These are phyloP conservation scores for Anisogramma anomala DNA, from an alignment of 2,329 filamentous ascomycete genomes.

Conservation along the genomic window DNA sequence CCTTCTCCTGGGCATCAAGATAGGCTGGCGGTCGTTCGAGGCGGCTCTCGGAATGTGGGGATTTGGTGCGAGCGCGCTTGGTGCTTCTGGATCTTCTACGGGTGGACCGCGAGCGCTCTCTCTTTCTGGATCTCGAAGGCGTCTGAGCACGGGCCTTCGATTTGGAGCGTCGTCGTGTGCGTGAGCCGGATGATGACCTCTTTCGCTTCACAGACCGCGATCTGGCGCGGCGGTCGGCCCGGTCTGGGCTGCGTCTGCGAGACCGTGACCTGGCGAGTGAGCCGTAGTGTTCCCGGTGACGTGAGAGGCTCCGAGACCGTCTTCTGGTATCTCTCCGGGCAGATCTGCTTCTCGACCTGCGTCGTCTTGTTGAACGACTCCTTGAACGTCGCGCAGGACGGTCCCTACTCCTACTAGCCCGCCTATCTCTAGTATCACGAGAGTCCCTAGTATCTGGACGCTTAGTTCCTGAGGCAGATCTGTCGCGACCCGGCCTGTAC, in stretches of 20 bases:
- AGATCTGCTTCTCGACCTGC: slow-evolving; percentile 19
- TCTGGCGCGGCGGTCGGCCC: slow-evolving; percentile 8
- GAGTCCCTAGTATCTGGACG: slow-evolving; percentile 3
- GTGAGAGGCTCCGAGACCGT: slow-evolving; percentile 21
- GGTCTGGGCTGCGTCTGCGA: slow-evolving; percentile 9
- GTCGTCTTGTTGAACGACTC: slow-evolving; percentile 20
- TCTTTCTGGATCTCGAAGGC: slow-evolving; percentile 8
- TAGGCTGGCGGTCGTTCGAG: slow-evolving; percentile 21
- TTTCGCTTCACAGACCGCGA: slow-evolving; percentile 10
- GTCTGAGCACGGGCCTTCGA: slow-evolving; percentile 9
- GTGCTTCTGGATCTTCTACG: slow-evolving; percentile 15
- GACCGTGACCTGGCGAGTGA: slow-evolving; percentile 15
- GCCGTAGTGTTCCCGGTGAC: slow-evolving; percentile 17
- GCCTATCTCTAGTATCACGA: slow-evolving; percentile 19
- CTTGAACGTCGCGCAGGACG: slow-evolving; percentile 16
- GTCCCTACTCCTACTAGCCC: slow-evolving; percentile 18
- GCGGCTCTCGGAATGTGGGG: slow-evolving; percentile 20
- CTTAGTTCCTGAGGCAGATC: slow-evolving; percentile 3
- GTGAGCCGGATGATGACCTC: slow-evolving; percentile 8
- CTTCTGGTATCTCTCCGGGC: slow-evolving; percentile 19
- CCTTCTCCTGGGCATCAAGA: slow-evolving; percentile 36
- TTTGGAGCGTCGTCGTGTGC: slow-evolving; percentile 5
- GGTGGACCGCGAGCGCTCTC: slow-evolving; percentile 10
- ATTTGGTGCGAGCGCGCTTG: slow-evolving; percentile 34
- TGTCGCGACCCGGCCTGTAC: slow-evolving; percentile 8